Conservation (phyloP, 2,329 filamentous ascomycete genomes). For the Rosellinia necatrix region DNA sequence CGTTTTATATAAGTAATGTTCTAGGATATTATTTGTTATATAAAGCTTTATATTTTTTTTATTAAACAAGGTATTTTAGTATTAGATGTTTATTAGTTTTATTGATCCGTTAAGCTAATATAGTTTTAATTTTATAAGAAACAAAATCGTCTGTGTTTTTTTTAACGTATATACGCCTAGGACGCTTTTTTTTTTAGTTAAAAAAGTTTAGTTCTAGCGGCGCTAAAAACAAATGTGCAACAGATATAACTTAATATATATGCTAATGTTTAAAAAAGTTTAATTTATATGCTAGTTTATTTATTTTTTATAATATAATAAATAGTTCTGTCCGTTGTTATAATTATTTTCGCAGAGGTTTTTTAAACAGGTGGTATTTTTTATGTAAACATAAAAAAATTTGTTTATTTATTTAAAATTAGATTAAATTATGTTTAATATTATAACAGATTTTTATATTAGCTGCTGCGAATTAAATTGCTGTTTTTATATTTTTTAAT, state of each 20-base stretch:
- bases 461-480: neutral
- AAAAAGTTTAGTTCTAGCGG: no score
- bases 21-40: no score
- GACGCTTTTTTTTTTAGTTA: no score
- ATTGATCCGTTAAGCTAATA: no score
- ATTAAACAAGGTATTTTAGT: no score
- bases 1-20: no score
- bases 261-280: slow-evolving; percentile 8
- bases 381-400: neutral
- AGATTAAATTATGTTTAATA: slow-evolving; percentile 1
- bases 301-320: slow-evolving; percentile 1
- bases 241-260: neutral
- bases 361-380: slow-evolving; percentile 1
- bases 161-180: no score
- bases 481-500: neutral
- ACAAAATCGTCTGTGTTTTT: no score
- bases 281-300: slow-evolving; percentile 3
- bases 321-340: neutral
- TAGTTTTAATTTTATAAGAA: no score
- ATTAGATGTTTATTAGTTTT: no score
- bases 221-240: slow-evolving; percentile 6
- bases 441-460: slow-evolving; percentile 8
- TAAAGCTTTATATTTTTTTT: no score
- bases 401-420: neutral
- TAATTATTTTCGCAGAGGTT: neutral